A percentile compares a stretch with the other conserved stretches of the same genome.
These are phyloP conservation scores for Mycena galopus DNA, from an alignment of 768 basidiomycete species.

Conservation along the genomic window DNA sequence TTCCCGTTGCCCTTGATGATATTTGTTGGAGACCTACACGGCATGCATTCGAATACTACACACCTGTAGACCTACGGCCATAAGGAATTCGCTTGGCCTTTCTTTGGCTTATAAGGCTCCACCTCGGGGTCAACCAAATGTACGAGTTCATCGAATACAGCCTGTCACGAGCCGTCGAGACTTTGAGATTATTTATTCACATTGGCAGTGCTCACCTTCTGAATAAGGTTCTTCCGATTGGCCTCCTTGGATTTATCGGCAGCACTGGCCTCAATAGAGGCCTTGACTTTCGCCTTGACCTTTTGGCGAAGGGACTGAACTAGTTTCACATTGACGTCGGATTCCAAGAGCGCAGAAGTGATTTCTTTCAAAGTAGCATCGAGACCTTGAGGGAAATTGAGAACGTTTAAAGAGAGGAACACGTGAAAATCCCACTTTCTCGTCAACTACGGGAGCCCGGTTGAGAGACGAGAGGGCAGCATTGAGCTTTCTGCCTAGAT, in stretches of 20 bases:
- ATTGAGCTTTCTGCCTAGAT: conserved; percentile 94
- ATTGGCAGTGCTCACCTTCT: conserved; percentile 72
- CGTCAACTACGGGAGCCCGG: conserved; percentile 89
- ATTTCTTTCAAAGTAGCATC: conserved; percentile 96
- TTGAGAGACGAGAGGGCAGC: conserved; percentile 92
- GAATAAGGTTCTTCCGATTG: conserved; percentile 87
- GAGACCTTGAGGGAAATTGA: conserved; percentile 73
- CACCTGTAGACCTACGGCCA: conserved; percentile 97
- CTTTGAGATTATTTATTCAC: background rate
- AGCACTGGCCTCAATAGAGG: conserved; percentile 73
- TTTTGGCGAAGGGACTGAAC: conserved; percentile 89
- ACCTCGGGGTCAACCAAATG: conserved; percentile 95
- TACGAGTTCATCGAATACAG: conserved; percentile 97
- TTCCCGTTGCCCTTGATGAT: conserved; percentile 90
- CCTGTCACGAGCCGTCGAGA: conserved; percentile 58
- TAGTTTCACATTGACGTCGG: conserved; percentile 98
- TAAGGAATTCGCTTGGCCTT: conserved; percentile 94
- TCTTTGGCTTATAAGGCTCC: conserved; percentile 96
- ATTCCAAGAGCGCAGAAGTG: conserved; percentile 92
- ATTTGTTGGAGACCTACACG: background rate
- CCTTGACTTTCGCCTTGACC: conserved; percentile 92
- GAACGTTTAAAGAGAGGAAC: background rate
- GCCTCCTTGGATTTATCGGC: conserved; percentile 82
- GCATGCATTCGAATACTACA: conserved; percentile 38
- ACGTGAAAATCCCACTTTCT: conserved; percentile 70